A percentile compares a stretch with the other conserved stretches of the same genome.
Evolutionary conservation across 1,139 yeast genomes (phyloP).

Genomic region (Tardiomyces depauwii): DNA sequence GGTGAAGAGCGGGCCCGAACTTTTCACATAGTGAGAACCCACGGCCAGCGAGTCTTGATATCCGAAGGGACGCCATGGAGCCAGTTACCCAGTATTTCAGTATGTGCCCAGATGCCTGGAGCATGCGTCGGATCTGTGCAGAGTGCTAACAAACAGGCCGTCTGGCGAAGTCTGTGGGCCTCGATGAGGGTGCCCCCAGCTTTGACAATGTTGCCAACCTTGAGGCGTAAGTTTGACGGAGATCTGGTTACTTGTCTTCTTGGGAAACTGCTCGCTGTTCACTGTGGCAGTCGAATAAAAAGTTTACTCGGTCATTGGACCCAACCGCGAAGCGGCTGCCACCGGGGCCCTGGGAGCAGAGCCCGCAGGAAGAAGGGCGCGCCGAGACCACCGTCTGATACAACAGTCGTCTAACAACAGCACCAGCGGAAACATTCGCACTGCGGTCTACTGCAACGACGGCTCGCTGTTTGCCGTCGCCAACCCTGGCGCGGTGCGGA

Average conservation of each 20-base stretch:
- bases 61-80: slow-evolving; percentile 4
- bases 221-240: slow-evolving; percentile 9
- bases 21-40: not conserved
- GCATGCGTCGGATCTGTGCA: no score
- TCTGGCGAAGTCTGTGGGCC: slow-evolving; percentile 49
- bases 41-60: not conserved
- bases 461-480: slow-evolving; percentile 39
- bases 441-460: slow-evolving; percentile 33
- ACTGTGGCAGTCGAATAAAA: no score
- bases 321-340: no score
- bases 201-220: slow-evolving; percentile 20
- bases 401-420: not conserved
- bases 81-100: slow-evolving; percentile 13
- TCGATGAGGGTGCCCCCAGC: slow-evolving; percentile 43
- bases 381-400: no score
- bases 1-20: not conserved
- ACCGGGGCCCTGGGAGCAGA: no score
- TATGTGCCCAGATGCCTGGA: slow-evolving; percentile 5
- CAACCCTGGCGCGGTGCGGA: slow-evolving; percentile 35
- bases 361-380: no score
- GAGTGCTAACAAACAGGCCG: slow-evolving; percentile 33
- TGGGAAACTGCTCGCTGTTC: no score
- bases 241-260: slow-evolving; percentile 5
- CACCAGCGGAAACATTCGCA: not conserved
- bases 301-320: no score